Evolutionary conservation across 805 yeast species (phyloP), one percentile per base, ranked within the genome.

Genomic region (Pichia deserticola): DNA sequence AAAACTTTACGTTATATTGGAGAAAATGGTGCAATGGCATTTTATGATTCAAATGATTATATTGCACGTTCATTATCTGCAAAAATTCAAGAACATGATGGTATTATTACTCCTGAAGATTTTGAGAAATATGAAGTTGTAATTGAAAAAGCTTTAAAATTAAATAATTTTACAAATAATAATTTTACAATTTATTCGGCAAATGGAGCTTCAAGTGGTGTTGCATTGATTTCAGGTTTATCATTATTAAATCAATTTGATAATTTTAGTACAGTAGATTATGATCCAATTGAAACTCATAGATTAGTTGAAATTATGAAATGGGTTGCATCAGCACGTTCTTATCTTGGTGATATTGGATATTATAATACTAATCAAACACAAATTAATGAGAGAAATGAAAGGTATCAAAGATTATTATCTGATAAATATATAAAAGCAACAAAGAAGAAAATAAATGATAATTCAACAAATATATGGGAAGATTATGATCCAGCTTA

Each of bases 251-350:
- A 80, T 53, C 30, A 37, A 8, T 44, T 53, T 5, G 65, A 64
- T 32, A 52, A 67, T 4, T 61, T 64, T 15, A 61, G 60, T 7
- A 49, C 47, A 1, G 69, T 49, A 9, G 86, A 81, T 54, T 72
- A 75, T 59, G 61, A 62, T 29, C 72, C 74, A 8, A 51, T 76
- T 11, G 73, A 77, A 12, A 70, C 81, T 3, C 97, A 87, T 59
- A 73, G 86, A 49, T 61, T 89, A 7, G 70, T 89, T 10, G 99
- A 92, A 66, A 70, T 86, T 3, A 88, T 92, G 95, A 92, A 92
- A 66, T 92, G 97, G 96, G 77, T 89, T 78, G 87, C 90, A 0
- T 76, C 92, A 11, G 92, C 84, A 0, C 74, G 97, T 54, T 80
- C 90, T n/a, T 77, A 88, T 57, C 73, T 92, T 29, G 98, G 98